Conservation (phyloP, 2,329 filamentous ascomycete species). For the Trematosphaeria pertusa region DNA sequence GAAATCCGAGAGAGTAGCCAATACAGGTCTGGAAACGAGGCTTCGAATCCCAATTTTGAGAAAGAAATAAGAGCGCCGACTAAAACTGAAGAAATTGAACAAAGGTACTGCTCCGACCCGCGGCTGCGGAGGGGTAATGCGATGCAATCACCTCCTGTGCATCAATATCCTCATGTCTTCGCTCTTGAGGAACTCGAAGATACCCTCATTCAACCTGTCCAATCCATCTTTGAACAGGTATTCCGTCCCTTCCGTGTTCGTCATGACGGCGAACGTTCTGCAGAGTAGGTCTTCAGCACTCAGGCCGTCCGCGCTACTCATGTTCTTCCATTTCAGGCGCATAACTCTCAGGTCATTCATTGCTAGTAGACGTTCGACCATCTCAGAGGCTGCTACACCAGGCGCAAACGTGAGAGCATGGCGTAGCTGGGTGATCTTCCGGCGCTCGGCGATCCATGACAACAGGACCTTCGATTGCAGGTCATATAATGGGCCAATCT, state of each 20-base stretch:
- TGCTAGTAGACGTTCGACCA: slow-evolving; percentile 40
- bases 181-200: slow-evolving; percentile 40
- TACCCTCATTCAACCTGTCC: slow-evolving; percentile 31
- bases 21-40: too few relatives aligned
- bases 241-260: slow-evolving; percentile 43
- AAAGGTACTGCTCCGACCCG: too few relatives aligned
- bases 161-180: slow-evolving; percentile 45
- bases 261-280: slow-evolving; percentile 37
- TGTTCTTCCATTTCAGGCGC: slow-evolving; percentile 46
- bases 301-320: slow-evolving; percentile 39
- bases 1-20: too few relatives aligned
- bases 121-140: too few relatives aligned
- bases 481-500: slow-evolving; percentile 35
- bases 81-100: too few relatives aligned
- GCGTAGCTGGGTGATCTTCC: slow-evolving; percentile 35
- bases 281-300: slow-evolving; percentile 45
- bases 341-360: slow-evolving; percentile 45
- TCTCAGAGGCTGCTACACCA: slow-evolving; percentile 30
- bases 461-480: slow-evolving; percentile 35
- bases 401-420: slow-evolving; percentile 31
- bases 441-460: slow-evolving; percentile 40
- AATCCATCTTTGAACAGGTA: slow-evolving; percentile 44
- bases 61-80: too few relatives aligned
- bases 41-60: too few relatives aligned
- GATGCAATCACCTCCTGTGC: too few relatives aligned